These are phyloP conservation scores for Kurtzmaniella quercitrusa DNA, from an alignment of 1,139 yeast genomes.

Conservation along the genomic window DNA sequence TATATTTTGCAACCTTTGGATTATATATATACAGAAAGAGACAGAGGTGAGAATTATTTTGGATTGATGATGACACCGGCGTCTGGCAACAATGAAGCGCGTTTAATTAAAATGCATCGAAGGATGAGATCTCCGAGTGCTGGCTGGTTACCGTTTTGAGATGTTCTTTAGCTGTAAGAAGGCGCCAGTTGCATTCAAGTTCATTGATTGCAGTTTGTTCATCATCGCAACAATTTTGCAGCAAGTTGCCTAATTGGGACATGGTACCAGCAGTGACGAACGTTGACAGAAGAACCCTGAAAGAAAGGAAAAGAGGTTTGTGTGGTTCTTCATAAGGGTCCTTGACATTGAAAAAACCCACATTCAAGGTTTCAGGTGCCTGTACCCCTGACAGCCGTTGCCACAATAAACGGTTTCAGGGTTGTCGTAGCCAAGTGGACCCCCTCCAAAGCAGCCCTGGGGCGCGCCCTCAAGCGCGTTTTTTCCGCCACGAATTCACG, in stretches of 20 bases:
- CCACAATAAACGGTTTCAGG: background rate
- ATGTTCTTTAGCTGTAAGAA: background rate
- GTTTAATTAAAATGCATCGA: background rate
- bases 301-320: background rate
- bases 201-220: background rate
- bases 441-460: background rate
- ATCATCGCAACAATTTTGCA: background rate
- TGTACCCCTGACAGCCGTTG: background rate
- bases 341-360: too few species aligned
- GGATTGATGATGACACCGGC: background rate
- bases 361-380: background rate
- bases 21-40: background rate
- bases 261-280: background rate
- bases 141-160: background rate
- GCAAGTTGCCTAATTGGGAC: conserved; percentile 1
- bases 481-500: background rate
- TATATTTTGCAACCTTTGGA: background rate
- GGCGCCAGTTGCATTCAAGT: background rate
- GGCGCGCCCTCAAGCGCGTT: background rate
- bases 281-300: background rate
- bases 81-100: background rate
- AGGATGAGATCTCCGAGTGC: background rate
- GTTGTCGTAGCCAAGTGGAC: background rate
- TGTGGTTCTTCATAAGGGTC: background rate
- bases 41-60: background rate